Evolutionary conservation across 306 rosid species (phyloP).

Genomic region (Dalbergia cochinchinensis): DNA sequence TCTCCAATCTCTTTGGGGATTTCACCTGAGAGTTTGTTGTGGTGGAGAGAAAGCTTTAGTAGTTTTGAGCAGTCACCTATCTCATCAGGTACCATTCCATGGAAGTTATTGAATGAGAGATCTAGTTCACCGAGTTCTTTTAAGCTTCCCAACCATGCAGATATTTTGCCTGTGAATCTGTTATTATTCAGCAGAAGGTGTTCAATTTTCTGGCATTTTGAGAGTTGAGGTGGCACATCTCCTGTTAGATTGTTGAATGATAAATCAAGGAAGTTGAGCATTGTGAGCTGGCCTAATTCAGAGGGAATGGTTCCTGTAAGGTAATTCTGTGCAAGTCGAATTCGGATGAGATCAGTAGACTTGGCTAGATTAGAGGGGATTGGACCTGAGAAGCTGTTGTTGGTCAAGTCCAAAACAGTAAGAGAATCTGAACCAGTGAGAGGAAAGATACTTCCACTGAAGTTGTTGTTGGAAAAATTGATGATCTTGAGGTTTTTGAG

Average conservation of each 20-base stretch:
- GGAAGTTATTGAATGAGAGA: slow-evolving; percentile 68
- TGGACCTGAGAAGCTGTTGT: slow-evolving; percentile 81
- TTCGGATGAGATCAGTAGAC: slow-evolving; percentile 63
- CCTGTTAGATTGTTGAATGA: slow-evolving; percentile 68
- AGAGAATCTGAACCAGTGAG: slow-evolving; percentile 68
- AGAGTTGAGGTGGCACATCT: slow-evolving; percentile 55
- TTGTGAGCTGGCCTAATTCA: slow-evolving; percentile 55
- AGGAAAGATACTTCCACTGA: slow-evolving; percentile 69
- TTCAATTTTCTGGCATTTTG: slow-evolving; percentile 60
- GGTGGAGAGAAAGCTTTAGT: slow-evolving; percentile 64
- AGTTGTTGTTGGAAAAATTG: slow-evolving; percentile 76
- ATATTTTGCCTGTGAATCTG: slow-evolving; percentile 55
- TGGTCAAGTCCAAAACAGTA: slow-evolving; percentile 77
- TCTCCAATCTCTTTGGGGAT: slow-evolving; percentile 71
- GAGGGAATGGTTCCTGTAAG: slow-evolving; percentile 65
- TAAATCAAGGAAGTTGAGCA: slow-evolving; percentile 71
- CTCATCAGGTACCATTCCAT: slow-evolving; percentile 67
- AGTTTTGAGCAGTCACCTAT: slow-evolving; percentile 68
- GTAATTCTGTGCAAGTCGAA: slow-evolving; percentile 75
- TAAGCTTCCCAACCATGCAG: slow-evolving; percentile 59
- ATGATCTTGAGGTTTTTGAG: slow-evolving; percentile 75
- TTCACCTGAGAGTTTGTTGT: slow-evolving; percentile 63
- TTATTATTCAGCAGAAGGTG: slow-evolving; percentile 70
- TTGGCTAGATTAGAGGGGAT: slow-evolving; percentile 61
- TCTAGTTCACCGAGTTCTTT: slow-evolving; percentile 77